phyloP scores from a whole-genome alignment of 2,329 filamentous ascomycete genomes.

The Pestalotiopsis sp. region DNA sequence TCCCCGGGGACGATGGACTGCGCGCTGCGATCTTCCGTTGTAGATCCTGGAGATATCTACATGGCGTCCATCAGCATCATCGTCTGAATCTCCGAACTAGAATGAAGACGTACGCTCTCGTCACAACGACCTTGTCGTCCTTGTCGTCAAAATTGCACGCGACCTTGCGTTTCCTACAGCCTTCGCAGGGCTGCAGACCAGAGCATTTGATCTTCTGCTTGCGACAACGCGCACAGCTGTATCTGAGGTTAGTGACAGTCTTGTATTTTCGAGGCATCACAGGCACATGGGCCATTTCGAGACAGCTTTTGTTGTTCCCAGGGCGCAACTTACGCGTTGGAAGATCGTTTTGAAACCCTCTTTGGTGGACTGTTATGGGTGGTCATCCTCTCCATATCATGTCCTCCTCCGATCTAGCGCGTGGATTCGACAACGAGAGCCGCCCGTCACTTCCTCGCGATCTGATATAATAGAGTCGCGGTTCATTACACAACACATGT shows the following conservation, averaged over 20 bases:
- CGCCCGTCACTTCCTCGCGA: neutral
- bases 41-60: constrained; percentile 25
- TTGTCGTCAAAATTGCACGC: constrained; percentile 45
- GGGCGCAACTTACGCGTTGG: constrained; percentile 10
- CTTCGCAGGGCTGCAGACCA: constrained; percentile 42
- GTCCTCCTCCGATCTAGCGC: neutral
- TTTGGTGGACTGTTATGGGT: neutral
- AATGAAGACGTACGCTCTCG: constrained; percentile 40
- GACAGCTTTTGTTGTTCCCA: neutral
- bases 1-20: neutral
- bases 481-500: neutral
- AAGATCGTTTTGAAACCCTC: constrained; percentile 9
- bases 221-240: constrained; percentile 46
- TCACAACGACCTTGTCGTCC: constrained; percentile 52
- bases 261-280: neutral
- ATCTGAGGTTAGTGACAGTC: neutral
- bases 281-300: neutral
- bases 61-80: constrained; percentile 7
- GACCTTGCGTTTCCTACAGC: constrained; percentile 45
- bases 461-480: neutral
- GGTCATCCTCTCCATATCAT: constrained; percentile 1
- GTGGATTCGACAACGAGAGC: neutral
- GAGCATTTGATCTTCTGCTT: constrained; percentile 49
- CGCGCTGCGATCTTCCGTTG: neutral
- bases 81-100: neutral